Evolutionary conservation across 2,329 filamentous ascomycete species (phyloP).

Genomic region (Myriosclerotinia curreyana): DNA sequence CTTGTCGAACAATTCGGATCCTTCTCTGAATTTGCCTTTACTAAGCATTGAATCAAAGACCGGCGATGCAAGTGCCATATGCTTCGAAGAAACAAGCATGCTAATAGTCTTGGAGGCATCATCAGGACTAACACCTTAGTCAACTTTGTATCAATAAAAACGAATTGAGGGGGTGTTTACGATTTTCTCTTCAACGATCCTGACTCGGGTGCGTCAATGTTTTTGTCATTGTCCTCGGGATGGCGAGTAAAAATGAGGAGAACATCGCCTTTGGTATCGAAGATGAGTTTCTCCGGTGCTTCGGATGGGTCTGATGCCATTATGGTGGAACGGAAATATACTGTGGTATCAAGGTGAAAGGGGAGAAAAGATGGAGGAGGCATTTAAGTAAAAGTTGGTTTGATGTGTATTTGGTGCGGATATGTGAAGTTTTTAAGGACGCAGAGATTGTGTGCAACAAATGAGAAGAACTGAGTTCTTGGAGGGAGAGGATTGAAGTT

Average conservation of each 20-base stretch:
- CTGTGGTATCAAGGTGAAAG: neutral
- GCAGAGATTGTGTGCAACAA: neutral
- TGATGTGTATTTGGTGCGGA: neutral
- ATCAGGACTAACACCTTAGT: neutral
- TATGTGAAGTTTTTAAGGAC: neutral
- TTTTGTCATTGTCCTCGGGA: neutral
- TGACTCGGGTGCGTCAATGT: too few species aligned
- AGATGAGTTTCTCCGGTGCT: neutral
- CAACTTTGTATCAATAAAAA: neutral
- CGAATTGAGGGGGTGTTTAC: neutral
- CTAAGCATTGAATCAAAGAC: slow-evolving; percentile 3
- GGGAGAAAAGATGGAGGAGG: neutral
- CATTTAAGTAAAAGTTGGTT: neutral
- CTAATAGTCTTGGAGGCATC: neutral
- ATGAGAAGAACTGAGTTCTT: neutral
- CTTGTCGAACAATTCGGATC: neutral
- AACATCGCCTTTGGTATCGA: neutral
- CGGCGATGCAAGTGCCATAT: slow-evolving; percentile 11
- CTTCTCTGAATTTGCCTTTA: neutral
- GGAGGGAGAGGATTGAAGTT: neutral
- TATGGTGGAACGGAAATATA: neutral
- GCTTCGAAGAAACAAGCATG: slow-evolving; percentile 18
- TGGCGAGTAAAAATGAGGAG: neutral
- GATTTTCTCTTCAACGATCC: slow-evolving; percentile 1
- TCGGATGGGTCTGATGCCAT: neutral